phyloP scores from a whole-genome alignment of 768 basidiomycete genomes.

The Amanita rimosa region DNA sequence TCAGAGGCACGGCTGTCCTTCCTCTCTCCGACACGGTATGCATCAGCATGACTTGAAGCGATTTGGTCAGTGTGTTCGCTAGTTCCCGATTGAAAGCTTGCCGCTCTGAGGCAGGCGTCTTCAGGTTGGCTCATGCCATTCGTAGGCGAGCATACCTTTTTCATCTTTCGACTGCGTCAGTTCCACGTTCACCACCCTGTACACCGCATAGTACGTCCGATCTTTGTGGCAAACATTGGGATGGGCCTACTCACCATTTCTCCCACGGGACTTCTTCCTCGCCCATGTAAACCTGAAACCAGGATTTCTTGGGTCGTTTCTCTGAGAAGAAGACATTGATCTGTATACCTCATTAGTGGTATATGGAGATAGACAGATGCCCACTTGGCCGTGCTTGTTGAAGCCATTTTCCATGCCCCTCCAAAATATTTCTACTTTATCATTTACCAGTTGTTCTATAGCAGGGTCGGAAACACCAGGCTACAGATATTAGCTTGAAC shows the following conservation, averaged over 20 bases:
- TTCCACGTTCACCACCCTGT: conserved; percentile 73
- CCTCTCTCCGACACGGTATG: conserved; percentile 76
- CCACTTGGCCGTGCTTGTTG: conserved; percentile 62
- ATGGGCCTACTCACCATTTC: conserved; percentile 46
- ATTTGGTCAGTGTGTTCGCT: conserved; percentile 48
- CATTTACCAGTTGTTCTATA: conserved; percentile 60
- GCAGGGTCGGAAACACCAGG: conserved; percentile 69
- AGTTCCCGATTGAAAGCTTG: conserved; percentile 49
- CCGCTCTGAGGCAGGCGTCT: conserved; percentile 19
- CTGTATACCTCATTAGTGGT: conserved; percentile 20
- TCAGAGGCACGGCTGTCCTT: conserved; percentile 63
- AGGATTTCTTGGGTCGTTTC: conserved; percentile 64
- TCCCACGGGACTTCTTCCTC: conserved; percentile 87
- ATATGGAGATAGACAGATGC: conserved; percentile 5
- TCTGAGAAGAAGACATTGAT: conserved; percentile 70
- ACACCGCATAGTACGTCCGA: not conserved
- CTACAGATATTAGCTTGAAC: conserved; percentile 21
- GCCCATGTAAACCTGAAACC: conserved; percentile 60
- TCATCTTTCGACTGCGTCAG: conserved; percentile 61
- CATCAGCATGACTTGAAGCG: conserved; percentile 59
- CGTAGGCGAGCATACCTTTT: conserved; percentile 27
- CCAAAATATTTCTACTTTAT: conserved; percentile 75
- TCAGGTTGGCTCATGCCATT: not conserved
- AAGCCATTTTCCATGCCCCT: conserved; percentile 55
- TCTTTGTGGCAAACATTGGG: not conserved